Percentiles rank a stretch among this genome's conserved stretches.
Evolutionary conservation across 2,329 filamentous ascomycete species (phyloP).

Genomic region (Ceratocystis papillata): DNA sequence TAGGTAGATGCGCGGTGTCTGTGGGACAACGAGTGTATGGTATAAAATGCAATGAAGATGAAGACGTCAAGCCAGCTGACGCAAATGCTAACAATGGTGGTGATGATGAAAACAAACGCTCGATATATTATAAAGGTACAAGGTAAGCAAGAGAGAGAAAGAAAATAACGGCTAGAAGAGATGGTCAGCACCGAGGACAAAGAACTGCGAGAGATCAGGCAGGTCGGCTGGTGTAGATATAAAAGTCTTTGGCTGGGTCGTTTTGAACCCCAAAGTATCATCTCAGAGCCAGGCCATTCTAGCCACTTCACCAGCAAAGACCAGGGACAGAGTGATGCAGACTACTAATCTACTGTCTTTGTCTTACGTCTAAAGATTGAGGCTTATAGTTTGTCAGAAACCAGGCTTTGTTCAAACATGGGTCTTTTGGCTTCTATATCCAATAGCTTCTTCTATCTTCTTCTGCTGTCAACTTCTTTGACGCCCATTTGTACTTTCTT

Average conservation of each 20-base stretch:
- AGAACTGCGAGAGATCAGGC: neutral
- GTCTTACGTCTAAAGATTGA: neutral
- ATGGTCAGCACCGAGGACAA: neutral
- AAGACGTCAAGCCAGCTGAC: constrained; percentile 20
- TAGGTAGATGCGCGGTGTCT: neutral
- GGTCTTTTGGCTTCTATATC: no score
- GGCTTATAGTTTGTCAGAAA: no score
- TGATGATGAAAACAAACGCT: constrained; percentile 2
- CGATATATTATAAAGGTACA: constrained; percentile 2
- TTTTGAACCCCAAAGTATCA: neutral
- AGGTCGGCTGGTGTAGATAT: neutral
- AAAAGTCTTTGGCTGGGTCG: neutral
- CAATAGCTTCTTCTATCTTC: neutral
- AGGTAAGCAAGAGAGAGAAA: constrained; percentile 1
- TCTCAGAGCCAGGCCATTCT: neutral
- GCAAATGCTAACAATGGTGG: neutral
- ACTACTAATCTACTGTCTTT: neutral
- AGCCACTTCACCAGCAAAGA: neutral
- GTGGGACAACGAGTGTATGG: neutral
- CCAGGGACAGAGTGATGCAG: neutral
- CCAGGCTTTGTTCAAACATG: no score
- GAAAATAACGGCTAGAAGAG: neutral
- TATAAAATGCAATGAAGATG: neutral
- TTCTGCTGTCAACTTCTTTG: neutral
- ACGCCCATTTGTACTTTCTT: neutral